Base-by-base conservation (phyloP, 139 green algal species). In the Chlamydomonas schloesseri region DNA sequence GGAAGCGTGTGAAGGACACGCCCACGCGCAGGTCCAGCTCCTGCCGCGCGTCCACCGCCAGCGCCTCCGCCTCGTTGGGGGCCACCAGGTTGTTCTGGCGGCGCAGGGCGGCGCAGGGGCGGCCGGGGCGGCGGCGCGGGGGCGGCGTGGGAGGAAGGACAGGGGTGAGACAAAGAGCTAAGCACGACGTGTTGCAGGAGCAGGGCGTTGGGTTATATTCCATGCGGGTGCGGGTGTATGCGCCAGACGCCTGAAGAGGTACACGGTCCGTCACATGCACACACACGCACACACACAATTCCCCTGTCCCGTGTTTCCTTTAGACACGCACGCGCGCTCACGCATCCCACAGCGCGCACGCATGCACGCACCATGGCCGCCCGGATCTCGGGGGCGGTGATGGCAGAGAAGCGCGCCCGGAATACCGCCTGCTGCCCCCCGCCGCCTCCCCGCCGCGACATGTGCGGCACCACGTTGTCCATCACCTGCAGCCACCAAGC, bases 1-100 rank as follows among this genome's bases (percentile, higher is more conserved):
- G 96, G 89, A 96, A 97, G 71, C 96, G 90, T 5, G 96, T 98
- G 90, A 98, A 98, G 18, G 93, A 92, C 31, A 98, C 95, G 13
- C 96, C 95, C 29, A 97, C 91, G 53, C 88, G 58, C 67, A 90
- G 69, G 69, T 97, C 95, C 71, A 98, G 92, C 91, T 98, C 96
- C 78, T 96, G 93, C 3, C 95, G 89, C 0, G 94, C 96, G 86
- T 99, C 96, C 57, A 99, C 96, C 31, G 96, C 95, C 67, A 94
- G 84, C 18, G 94, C 87, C 83, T 99, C 96, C 47, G 91, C 91
- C 53, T 91, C 53, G 73, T 98, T 99, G 69, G 96, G 96, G 50
- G 82, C 73, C 10, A 86, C 95, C 60, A 99, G 92, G n/a, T 82
- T 92, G 36, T 42, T 79, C 92, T 95, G 88, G 15, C n/a, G n/a